These are phyloP conservation scores for Xylariales sp. DNA, from an alignment of 2,329 filamentous ascomycete genomes.

Conservation along the genomic window DNA sequence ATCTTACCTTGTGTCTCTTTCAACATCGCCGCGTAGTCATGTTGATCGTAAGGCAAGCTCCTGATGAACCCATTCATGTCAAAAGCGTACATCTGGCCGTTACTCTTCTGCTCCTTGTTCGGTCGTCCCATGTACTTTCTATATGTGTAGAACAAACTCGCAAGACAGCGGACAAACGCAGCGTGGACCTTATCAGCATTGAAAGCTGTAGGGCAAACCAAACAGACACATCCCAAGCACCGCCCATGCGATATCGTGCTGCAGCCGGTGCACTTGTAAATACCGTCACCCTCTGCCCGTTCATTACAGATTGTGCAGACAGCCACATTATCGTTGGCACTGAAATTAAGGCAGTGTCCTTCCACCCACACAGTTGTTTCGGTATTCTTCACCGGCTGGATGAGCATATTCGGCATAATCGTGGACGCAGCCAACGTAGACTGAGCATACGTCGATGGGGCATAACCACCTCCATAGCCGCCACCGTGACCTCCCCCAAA, in stretches of 20 bases:
- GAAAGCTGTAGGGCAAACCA: slow-evolving; percentile 62
- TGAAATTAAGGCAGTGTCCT: slow-evolving; percentile 74
- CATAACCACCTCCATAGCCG: slow-evolving; percentile 73
- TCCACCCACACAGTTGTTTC: slow-evolving; percentile 81
- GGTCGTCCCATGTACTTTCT: slow-evolving; percentile 59
- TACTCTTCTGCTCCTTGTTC: slow-evolving; percentile 54
- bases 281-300: slow-evolving; percentile 64
- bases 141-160: slow-evolving; percentile 64
- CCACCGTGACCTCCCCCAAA: too few relatives aligned
- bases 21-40: slow-evolving; percentile 61
- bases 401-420: slow-evolving; percentile 79
- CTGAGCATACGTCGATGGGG: slow-evolving; percentile 78
- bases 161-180: slow-evolving; percentile 60
- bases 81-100: slow-evolving; percentile 58
- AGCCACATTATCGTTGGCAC: slow-evolving; percentile 52
- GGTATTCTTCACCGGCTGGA: slow-evolving; percentile 74
- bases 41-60: slow-evolving; percentile 61
- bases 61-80: slow-evolving; percentile 63
- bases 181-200: slow-evolving; percentile 58
- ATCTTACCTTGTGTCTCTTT: slow-evolving; percentile 60
- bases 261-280: slow-evolving; percentile 71
- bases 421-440: slow-evolving; percentile 84
- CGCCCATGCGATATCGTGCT: slow-evolving; percentile 51
- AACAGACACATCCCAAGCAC: slow-evolving; percentile 57
- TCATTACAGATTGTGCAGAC: slow-evolving; percentile 75